Base-by-base conservation (phyloP, 345 rosid genomes). In the Microthlaspi erraticum region DNA sequence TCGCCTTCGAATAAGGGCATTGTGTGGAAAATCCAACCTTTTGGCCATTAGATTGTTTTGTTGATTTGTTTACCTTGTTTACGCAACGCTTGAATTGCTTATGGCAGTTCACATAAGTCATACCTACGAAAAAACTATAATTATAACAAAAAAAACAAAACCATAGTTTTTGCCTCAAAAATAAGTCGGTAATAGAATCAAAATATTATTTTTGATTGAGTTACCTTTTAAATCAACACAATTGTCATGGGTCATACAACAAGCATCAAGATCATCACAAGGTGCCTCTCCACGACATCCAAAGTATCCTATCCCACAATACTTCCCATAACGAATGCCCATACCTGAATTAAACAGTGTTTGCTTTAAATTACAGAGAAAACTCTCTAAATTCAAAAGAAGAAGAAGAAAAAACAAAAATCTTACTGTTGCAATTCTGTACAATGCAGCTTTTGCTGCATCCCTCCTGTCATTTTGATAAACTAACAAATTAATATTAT, bases 231-330 rank as follows among this genome's bases (percentile, higher is more conserved):
- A 65, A 43, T 34, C 88, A 13, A 89, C 93, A 72, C 98, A 93
- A 3, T 86, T 85, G 52, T 93, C 98, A 75, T 93, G 97, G 36
- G 68, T 74, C 90, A 89, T 74, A 78, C 98, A 93, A 64, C 97
- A 93, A 68, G 83, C 92, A 59, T 93, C 98, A 20, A 91, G 82
- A 73, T 78, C 93, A 57, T 93, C 97, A 66, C 98, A 91, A 1
- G 97, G 96, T 72, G 77, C 68, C 81, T 93, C 98, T 26, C 94
- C 97, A 8, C 84, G 85, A 68, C 98, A 93, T 5, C 98, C 97
- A 13, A 77, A 81, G 88, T 91, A 86, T 19, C 97, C 97, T 49
- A 93, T 83, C 17, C 98, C 98, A 61, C 98, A 93, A 70, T 89
- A 93, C 78, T 91, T 91, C 51, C 98, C 95, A 74, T 93, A 93